Conservation (phyloP, 139 green algal species). For the Haematococcus lacustris region DNA sequence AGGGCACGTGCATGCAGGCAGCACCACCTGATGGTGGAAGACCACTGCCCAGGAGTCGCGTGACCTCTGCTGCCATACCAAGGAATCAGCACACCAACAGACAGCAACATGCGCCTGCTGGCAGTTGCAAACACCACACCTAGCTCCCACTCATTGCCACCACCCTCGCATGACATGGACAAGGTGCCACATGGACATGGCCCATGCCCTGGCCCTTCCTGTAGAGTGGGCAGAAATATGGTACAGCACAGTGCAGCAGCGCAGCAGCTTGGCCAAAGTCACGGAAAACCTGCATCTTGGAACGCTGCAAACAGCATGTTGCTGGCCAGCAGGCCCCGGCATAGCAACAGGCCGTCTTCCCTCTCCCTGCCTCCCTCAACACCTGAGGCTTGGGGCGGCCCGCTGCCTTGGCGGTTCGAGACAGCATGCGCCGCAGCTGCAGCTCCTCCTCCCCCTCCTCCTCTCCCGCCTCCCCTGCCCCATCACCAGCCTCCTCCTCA, state of each 20-base stretch:
- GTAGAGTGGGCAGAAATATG: no score
- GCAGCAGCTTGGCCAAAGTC: background rate
- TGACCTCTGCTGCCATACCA: background rate
- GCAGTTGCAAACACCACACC: background rate
- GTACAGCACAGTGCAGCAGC: background rate
- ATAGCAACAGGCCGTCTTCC: background rate
- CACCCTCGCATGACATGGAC: no score
- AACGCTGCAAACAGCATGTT: background rate
- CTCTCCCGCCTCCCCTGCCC: no score
- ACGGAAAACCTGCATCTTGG: background rate
- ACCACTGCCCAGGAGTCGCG: background rate
- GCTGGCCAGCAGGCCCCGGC: background rate
- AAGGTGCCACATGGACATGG: no score
- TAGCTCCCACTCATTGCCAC: background rate
- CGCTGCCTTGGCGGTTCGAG: conserved; percentile 19
- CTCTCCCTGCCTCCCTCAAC: conserved; percentile 5
- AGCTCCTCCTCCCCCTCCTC: conserved; percentile 20
- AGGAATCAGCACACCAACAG: background rate
- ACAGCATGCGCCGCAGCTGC: background rate
- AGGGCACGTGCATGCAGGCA: background rate
- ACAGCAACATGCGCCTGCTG: no score
- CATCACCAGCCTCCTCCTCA: conserved; percentile 13
- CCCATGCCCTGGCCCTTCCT: no score
- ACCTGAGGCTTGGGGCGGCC: conserved; percentile 8
- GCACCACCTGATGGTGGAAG: background rate